phyloP scores from a whole-genome alignment of 2,329 filamentous ascomycete genomes.

The Epichloe uncinata region DNA sequence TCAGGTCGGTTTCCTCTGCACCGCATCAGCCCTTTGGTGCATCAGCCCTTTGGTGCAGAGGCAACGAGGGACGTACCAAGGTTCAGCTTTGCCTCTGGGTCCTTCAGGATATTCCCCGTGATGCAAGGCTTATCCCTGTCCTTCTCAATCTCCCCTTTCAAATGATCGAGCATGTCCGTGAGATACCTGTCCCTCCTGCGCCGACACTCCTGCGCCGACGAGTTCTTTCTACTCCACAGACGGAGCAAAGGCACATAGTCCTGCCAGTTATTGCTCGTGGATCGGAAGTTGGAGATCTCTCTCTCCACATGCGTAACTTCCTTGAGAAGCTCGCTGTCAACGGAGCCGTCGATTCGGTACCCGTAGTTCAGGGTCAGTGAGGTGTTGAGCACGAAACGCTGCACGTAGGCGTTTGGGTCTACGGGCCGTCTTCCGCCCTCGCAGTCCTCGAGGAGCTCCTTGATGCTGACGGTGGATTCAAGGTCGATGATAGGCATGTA shows the following conservation, averaged over 20 bases:
- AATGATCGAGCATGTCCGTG: constrained; percentile 51
- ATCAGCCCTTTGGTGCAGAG: background rate
- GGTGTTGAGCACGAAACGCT: constrained; percentile 64
- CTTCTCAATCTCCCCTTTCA: constrained; percentile 25
- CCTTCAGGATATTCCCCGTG: constrained; percentile 39
- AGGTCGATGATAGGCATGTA: constrained; percentile 78
- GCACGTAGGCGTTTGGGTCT: constrained; percentile 60
- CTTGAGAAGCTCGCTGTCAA: constrained; percentile 51
- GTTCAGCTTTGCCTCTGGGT: constrained; percentile 29
- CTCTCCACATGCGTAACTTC: constrained; percentile 69
- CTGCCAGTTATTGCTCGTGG: constrained; percentile 72
- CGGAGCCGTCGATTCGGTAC: constrained; percentile 57
- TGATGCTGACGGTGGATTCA: constrained; percentile 58
- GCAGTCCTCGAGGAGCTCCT: constrained; percentile 54
- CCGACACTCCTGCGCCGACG: constrained; percentile 50
- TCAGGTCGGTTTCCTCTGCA: too few relatives aligned
- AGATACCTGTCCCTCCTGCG: constrained; percentile 53
- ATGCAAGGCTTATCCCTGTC: constrained; percentile 29
- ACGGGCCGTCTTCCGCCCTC: constrained; percentile 48
- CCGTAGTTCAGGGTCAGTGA: constrained; percentile 70
- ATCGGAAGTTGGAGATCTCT: constrained; percentile 61
- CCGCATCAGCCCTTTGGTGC: background rate
- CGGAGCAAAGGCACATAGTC: constrained; percentile 68
- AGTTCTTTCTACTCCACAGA: constrained; percentile 47
- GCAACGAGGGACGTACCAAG: constrained; percentile 13